phyloP scores from a whole-genome alignment of 345 rosid genomes.

The Cardamine chenopodiifolia region DNA sequence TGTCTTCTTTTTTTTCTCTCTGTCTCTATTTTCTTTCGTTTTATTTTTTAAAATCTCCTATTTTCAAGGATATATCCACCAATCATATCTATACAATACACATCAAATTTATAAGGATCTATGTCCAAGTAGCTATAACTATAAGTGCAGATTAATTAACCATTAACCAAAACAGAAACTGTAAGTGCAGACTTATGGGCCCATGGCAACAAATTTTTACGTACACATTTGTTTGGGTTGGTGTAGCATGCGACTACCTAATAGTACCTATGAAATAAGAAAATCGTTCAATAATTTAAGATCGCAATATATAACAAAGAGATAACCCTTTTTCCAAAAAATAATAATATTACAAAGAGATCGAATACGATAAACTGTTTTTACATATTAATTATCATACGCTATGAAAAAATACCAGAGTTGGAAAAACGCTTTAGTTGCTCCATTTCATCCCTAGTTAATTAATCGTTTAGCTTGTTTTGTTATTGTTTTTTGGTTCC shows the following conservation, averaged over 20 bases:
- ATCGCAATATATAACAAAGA: neutral
- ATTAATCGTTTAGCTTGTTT: too few species aligned
- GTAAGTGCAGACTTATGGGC: too few species aligned
- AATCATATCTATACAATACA: conserved; percentile 15
- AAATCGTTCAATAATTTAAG: neutral
- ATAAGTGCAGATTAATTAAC: neutral
- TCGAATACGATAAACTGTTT: too few species aligned
- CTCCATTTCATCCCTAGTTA: neutral
- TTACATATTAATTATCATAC: neutral
- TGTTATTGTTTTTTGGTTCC: too few species aligned
- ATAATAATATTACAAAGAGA: neutral
- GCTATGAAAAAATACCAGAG: neutral
- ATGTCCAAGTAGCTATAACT: neutral
- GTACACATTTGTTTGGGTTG: neutral
- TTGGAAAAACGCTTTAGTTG: neutral
- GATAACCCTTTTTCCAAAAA: too few species aligned
- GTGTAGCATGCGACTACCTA: neutral
- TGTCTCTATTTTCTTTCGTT: neutral
- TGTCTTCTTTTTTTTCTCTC: neutral
- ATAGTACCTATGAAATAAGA: neutral
- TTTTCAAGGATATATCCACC: conserved; percentile 5
- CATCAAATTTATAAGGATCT: neutral
- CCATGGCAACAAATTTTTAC: too few species aligned
- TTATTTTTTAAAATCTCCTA: conserved; percentile 7
- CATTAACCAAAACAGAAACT: too few species aligned